Base-by-base conservation (phyloP, 768 basidiomycete species). In the Glaciozyma martinii region DNA sequence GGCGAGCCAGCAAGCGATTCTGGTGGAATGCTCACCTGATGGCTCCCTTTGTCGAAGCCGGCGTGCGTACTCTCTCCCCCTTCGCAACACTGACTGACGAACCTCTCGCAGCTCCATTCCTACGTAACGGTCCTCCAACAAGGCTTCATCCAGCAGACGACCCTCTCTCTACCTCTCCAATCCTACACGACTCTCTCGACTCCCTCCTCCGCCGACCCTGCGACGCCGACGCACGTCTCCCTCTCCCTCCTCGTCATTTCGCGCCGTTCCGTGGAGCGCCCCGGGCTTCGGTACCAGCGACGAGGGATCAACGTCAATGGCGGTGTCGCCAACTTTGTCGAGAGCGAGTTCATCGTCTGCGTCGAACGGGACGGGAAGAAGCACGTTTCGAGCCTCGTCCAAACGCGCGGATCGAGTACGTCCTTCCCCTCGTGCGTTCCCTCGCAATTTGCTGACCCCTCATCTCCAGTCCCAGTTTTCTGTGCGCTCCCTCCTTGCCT, bases 11-110 rank as follows among this genome's bases (percentile, higher is more conserved):
- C 71, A 81, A 82, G 55, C 86, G 88, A 50, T 98, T 90, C 75
- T 98, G 92, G 88, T 98, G 92, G 90, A 99, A 98, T 73, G 89
- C 91, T 72, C 85, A 84, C 81, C 81, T 98, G 63, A 81, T 83
- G 32, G 86, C 86, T 69, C 86, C 89, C 3, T 87, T 99, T 69
- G 79, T 90, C 46, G 90, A 97, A 66, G 86, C 86, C 53, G 91
- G 92, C 27, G 90, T 91, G 77, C 63, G 83, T 58, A 10, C 32
- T 21, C 27, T 29, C n/a, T 30, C 16, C 9, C 25, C 7, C 32
- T n/a, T n/a, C 23, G 21, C 5, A 7, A 55, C 50, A 2, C 53
- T 57, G 42, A 66, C 46, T 3, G 2, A 53, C 46, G 19, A 5
- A 3, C 6, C 32, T 16, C n/a, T 29, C 30, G 4, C 40, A 66